Conservation (phyloP, 2,329 filamentous ascomycete genomes). For the Falciphora oryzae region DNA sequence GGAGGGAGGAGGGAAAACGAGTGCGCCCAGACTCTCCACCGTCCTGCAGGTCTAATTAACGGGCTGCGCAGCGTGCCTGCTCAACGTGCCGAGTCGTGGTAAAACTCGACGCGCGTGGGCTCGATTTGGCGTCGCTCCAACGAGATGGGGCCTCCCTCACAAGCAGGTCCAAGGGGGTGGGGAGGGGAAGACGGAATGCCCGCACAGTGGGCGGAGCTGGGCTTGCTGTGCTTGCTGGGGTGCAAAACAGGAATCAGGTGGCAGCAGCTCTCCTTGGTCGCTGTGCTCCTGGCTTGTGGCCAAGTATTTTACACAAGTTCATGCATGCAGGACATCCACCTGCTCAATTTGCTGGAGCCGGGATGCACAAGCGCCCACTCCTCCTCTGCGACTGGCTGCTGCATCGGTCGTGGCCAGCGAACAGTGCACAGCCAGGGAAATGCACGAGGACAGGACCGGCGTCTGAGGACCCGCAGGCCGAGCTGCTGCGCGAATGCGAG, state of each 20-base stretch:
- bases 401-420: not conserved
- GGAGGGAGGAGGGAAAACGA: slow-evolving; percentile 9
- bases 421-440: not conserved
- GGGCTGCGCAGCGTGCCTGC: slow-evolving; percentile 7
- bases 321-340: not conserved
- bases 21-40: slow-evolving; percentile 20
- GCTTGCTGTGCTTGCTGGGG: not conserved
- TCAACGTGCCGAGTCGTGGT: slow-evolving; percentile 23
- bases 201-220: not conserved
- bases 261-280: no score
- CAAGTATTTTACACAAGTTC: not conserved
- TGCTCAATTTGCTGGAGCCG: slow-evolving; percentile 3
- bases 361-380: slow-evolving; percentile 7
- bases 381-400: not conserved
- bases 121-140: slow-evolving; percentile 5
- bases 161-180: not conserved
- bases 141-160: not conserved
- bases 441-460: not conserved
- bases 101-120: slow-evolving; percentile 18
- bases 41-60: slow-evolving; percentile 16
- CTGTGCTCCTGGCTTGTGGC: no score
- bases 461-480: not conserved
- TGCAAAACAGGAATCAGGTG: no score
- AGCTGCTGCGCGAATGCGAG: not conserved
- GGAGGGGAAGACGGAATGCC: not conserved